Percentiles rank a stretch among this genome's conserved stretches.
phyloP scores from a whole-genome alignment of 805 yeast species.

The Saccharomycopsis sp. region DNA sequence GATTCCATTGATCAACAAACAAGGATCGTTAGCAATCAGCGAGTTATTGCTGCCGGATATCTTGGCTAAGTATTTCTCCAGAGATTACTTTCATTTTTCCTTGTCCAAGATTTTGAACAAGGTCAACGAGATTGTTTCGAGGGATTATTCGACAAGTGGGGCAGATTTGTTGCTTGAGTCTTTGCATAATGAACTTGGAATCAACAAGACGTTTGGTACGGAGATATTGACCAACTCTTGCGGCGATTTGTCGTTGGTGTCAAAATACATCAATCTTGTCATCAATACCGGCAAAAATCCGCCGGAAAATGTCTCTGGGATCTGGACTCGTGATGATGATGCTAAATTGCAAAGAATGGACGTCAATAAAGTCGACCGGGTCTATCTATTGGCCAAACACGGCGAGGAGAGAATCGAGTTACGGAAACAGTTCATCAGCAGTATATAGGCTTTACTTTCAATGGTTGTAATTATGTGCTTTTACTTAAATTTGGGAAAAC shows the following conservation, averaged over 20 bases:
- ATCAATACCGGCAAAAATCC: conserved; percentile 37
- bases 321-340: conserved; percentile 42
- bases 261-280: conserved; percentile 36
- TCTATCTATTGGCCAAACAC: conserved; percentile 32
- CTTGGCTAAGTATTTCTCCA: conserved; percentile 27
- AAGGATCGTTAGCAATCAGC: conserved; percentile 10
- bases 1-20: conserved; percentile 28
- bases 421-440: conserved; percentile 35
- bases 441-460: conserved; percentile 11
- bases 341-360: conserved; percentile 27
- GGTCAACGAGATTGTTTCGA: conserved; percentile 33
- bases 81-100: conserved; percentile 28
- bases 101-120: conserved; percentile 30
- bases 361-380: conserved; percentile 31
- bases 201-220: conserved; percentile 36
- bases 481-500: neutral
- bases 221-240: conserved; percentile 37
- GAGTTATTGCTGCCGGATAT: conserved; percentile 24
- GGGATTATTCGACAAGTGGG: conserved; percentile 36
- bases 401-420: conserved; percentile 36
- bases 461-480: neutral
- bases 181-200: conserved; percentile 36
- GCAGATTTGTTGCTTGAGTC: conserved; percentile 38
- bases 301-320: conserved; percentile 37
- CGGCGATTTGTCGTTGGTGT: conserved; percentile 38